Evolutionary conservation across 164 flowering plant species (phyloP), one percentile per base, ranked within the genome.

Genomic region (Piper betle): DNA sequence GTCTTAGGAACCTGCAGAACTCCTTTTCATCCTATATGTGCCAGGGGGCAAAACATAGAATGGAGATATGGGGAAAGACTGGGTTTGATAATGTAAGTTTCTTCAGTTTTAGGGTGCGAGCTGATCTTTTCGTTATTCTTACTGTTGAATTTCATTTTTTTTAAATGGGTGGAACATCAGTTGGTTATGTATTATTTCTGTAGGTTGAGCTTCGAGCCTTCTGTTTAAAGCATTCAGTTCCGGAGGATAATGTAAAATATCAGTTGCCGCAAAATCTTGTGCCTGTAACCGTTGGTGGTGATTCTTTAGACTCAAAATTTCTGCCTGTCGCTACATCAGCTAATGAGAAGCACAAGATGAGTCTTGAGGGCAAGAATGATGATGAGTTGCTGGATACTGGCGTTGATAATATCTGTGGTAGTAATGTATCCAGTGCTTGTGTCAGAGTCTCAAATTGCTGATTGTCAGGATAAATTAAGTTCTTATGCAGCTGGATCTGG

Each of bases 1-100:
- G 62, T 52, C 64, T 61, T 81, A 93, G 98, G 94, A 75, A 66
- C 92, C 46, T 93, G 98, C 76, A 79, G 98, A 73, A 76, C 87
- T 64, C 72, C 94, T n/a, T 93, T 93, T 66, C 98, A 93, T 80
- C 98, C 98, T 61, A 73, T 82, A 61, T 93, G 98, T 82, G 97
- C 97, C 18, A 79, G 97, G 78, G 98, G 72, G 98, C 92, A 54
- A 82, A 79, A 62, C 81, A 84, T 50, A 79, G 82, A 70, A 80
- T 90, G 83, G 98, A 93, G 81, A 82, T 90, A 12, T 87, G 98
- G 97, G 97, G 94, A 57, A 93, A 80, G 73, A 65, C 73, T 72
- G 96, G 87, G 54, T 72, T 70, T 71, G 84, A 82, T 70, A 78
- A 80, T 82, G 98, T 92, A 75, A 70, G 85, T 18, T 19, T n/a